Evolutionary conservation across 768 basidiomycete genomes (phyloP).

Genomic region (Baorangia bicolor): DNA sequence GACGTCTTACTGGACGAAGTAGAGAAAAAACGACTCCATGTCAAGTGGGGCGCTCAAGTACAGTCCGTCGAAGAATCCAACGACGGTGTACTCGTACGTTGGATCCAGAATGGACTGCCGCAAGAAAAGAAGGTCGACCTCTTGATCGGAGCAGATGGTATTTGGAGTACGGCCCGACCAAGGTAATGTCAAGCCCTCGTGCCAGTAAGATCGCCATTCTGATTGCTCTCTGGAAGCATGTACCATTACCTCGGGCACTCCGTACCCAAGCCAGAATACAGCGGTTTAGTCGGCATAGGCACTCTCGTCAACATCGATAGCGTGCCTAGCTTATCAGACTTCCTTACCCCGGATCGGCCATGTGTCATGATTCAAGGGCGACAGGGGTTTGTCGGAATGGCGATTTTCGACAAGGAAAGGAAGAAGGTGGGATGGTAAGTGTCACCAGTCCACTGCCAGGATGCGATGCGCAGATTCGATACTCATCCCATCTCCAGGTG

Average conservation of each 20-base stretch:
- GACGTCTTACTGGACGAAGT: constrained; percentile 32
- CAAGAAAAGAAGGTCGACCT: constrained; percentile 31
- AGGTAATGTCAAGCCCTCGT: constrained; percentile 10
- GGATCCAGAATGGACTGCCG: constrained; percentile 18
- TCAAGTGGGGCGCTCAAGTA: constrained; percentile 27
- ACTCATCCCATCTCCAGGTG: constrained; percentile 19
- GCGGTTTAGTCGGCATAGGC: constrained; percentile 28
- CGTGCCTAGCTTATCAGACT: constrained; percentile 21
- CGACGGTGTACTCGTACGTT: constrained; percentile 28
- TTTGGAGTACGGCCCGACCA: constrained; percentile 30
- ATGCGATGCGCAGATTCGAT: background rate
- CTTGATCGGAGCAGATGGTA: constrained; percentile 31
- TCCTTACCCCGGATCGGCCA: constrained; percentile 20
- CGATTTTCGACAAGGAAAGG: constrained; percentile 24
- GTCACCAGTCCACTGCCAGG: background rate
- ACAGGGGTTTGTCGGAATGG: constrained; percentile 29
- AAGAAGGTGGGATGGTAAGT: constrained; percentile 28
- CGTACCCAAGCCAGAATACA: constrained; percentile 27
- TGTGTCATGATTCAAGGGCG: constrained; percentile 32
- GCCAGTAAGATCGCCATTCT: background rate
- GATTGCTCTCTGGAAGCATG: constrained; percentile 20
- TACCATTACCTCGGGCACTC: constrained; percentile 17
- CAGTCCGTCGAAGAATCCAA: constrained; percentile 23
- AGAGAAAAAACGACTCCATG: constrained; percentile 15
- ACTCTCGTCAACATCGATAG: constrained; percentile 14